These are phyloP conservation scores for Coemansia sp. DNA, from an alignment of 192 early-diverging fungal genomes.

Conservation along the genomic window DNA sequence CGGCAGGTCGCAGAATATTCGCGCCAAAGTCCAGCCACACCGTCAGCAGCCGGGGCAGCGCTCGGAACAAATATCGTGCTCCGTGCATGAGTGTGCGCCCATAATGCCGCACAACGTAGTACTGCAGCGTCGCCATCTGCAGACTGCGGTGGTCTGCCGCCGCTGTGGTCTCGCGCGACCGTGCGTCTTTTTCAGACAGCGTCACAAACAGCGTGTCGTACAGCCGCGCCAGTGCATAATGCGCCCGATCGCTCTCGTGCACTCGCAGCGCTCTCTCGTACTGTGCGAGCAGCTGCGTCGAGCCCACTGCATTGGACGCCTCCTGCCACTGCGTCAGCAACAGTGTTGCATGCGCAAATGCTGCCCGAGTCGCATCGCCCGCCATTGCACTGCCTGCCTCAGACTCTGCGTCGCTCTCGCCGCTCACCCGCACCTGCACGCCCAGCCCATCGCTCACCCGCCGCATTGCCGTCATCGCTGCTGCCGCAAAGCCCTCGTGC, in stretches of 20 bases:
- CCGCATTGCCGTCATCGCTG: constrained; percentile 37
- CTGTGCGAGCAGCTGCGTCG: constrained; percentile 16
- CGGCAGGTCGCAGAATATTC: constrained; percentile 17
- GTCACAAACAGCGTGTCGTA: constrained; percentile 37
- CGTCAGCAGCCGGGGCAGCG: constrained; percentile 80
- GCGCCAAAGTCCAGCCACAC: constrained; percentile 78
- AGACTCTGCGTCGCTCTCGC: constrained; percentile 2
- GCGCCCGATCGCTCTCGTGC: constrained; percentile 50
- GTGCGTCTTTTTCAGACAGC: constrained; percentile 19
- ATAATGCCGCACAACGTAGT: constrained; percentile 49
- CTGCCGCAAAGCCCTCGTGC: constrained; percentile 41
- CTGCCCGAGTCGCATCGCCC: constrained; percentile 17
- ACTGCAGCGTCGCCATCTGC: constrained; percentile 43
- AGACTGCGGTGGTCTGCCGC: constrained; percentile 20
- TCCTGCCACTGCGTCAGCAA: constrained; percentile 44
- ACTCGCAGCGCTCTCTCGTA: constrained; percentile 32
- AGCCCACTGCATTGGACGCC: constrained; percentile 22
- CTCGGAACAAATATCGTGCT: constrained; percentile 78
- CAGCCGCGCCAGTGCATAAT: constrained; percentile 44
- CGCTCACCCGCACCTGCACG: neutral
- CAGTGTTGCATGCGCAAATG: constrained; percentile 40
- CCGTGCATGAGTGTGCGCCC: constrained; percentile 62
- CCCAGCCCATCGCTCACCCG: constrained; percentile 15
- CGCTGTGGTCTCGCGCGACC: constrained; percentile 14
- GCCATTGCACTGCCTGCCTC: neutral